These are phyloP conservation scores for Chlamydomonas sp. DNA, from an alignment of 139 green algal species.

Conservation along the genomic window DNA sequence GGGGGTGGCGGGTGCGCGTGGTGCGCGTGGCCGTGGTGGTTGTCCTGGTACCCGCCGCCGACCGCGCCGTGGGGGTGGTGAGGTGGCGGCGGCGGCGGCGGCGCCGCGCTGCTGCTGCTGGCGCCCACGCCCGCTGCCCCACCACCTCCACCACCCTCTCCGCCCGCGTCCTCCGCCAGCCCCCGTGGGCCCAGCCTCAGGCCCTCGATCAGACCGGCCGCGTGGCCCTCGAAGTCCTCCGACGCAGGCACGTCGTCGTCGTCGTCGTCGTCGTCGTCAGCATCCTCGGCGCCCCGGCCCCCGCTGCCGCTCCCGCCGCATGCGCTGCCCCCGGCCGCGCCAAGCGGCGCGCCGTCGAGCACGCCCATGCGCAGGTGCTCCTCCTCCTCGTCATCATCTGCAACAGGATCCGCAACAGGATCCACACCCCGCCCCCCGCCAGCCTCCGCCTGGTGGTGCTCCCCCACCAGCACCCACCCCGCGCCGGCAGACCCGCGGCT, in stretches of 20 bases:
- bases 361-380: conserved; percentile 6
- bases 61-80: neutral
- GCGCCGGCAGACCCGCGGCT: too few species aligned
- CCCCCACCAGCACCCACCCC: too few species aligned
- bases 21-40: neutral
- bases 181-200: neutral
- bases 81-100: neutral
- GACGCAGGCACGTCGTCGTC: conserved; percentile 11
- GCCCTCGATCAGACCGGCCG: conserved; percentile 6
- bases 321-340: neutral
- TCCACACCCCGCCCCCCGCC: too few species aligned
- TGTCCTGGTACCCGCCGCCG: too few species aligned
- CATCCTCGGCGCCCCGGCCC: neutral
- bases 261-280: neutral
- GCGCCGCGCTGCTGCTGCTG: neutral
- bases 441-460: too few species aligned
- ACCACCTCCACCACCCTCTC: neutral
- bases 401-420: too few species aligned
- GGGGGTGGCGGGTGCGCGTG: neutral
- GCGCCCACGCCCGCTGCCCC: neutral
- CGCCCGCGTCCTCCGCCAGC: neutral
- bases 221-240: conserved; percentile 19
- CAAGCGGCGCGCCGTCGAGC: neutral
- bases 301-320: neutral
- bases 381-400: conserved; percentile 1